Base-by-base conservation (phyloP, 129 eudicot genomes). In the Dittrichia graveolens region DNA sequence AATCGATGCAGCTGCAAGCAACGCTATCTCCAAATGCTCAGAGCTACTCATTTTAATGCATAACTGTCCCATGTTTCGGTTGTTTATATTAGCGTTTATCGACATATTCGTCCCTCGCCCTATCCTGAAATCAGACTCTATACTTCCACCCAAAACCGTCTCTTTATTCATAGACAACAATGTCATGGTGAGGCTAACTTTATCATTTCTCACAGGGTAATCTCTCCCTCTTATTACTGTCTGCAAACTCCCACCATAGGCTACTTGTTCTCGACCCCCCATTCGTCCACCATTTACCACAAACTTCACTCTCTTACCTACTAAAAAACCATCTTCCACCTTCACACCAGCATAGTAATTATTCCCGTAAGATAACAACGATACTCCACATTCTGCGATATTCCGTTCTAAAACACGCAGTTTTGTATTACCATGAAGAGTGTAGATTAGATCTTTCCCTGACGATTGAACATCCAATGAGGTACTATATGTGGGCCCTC, bases 181-280 rank as follows among this genome's bases (percentile, higher is more conserved):
- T 8, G 91, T 82, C 97, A 88, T 61, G 5, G 84, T 43, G 38
- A 95, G 42, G 76, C 88, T 88, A 50, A 79, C 65, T 72, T 83
- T 86, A 38, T 95, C 91, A 24, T 95, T 83, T 67, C 97, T 83
- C 82, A 95, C 88, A 61, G 97, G 97, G 74, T 87, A 88, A 76
- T 95, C 97, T 43, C 72, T 86, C 67, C 97, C 99, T 76, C 90
- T 83, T 18, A 95, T 8, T 58, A 83, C 81, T 40, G 89, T 83
- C 78, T 81, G 91, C 47, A 86, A 59, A 81, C 89, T 83, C 74
- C 99, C 99, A 16, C 99, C 99, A 80, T 81, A 81, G 7, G 96
- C 96, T 54, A 49, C 84, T 72, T 85, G 83, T 38, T 81, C 96
- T 12, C 54, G 74, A 63, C 91, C 97, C 3, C 80, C 78, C 84